A percentile compares a stretch with the other conserved stretches of the same genome.
These are phyloP conservation scores for Hymenoscyphus scutula DNA, from an alignment of 2,329 filamentous ascomycete genomes.

Conservation along the genomic window DNA sequence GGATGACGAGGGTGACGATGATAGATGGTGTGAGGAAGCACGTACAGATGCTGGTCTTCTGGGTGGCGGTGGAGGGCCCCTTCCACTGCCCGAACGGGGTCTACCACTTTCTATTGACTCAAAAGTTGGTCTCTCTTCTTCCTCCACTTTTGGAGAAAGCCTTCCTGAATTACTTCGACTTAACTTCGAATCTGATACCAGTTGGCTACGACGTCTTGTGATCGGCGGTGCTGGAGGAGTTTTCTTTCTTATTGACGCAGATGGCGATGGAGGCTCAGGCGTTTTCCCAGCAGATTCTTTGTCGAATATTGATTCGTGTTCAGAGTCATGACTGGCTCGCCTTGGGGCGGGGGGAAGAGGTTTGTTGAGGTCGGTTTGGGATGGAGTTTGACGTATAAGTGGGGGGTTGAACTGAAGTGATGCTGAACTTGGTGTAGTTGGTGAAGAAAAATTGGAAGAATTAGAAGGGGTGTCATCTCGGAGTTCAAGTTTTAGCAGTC, in stretches of 20 bases:
- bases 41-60: constrained; percentile 31
- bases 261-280: constrained; percentile 43
- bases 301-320: constrained; percentile 51
- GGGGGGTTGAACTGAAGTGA: constrained; percentile 12
- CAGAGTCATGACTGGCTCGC: constrained; percentile 44
- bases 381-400: constrained; percentile 28
- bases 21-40: constrained; percentile 26
- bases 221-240: constrained; percentile 42
- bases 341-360: constrained; percentile 56
- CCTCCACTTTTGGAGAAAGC: constrained; percentile 32
- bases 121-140: constrained; percentile 24
- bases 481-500: constrained; percentile 58
- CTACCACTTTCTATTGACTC: constrained; percentile 15
- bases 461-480: constrained; percentile 40
- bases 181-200: constrained; percentile 31
- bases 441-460: constrained; percentile 33
- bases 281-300: constrained; percentile 52
- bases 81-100: constrained; percentile 23
- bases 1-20: constrained; percentile 31
- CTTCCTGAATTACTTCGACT: constrained; percentile 26
- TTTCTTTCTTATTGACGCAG: constrained; percentile 35
- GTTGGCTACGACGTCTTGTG: constrained; percentile 35
- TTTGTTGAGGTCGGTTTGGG: constrained; percentile 55
- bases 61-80: constrained; percentile 37
- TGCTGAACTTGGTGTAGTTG: constrained; percentile 8